Evolutionary conservation across 495 filamentous ascomycete species (phyloP).

Genomic region (Hypomontagnella monticulosa): DNA sequence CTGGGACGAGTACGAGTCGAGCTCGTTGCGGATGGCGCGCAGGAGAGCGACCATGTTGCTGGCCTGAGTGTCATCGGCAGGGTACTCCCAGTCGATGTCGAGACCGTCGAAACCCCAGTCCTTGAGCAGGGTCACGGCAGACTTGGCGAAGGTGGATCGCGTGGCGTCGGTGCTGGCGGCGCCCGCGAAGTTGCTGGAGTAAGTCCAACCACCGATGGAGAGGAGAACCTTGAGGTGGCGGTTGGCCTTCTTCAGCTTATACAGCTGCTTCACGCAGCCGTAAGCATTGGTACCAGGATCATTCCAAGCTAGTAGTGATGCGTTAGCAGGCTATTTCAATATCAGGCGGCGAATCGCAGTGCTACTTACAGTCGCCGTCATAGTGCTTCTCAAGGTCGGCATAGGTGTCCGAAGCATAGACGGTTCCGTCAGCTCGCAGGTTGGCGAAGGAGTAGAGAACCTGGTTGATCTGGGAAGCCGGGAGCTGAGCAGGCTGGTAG

Average conservation of each 20-base stretch:
- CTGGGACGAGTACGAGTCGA: slow-evolving; percentile 69
- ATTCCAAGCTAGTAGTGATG: slow-evolving; percentile 50
- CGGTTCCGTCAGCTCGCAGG: slow-evolving; percentile 80
- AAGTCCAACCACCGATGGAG: slow-evolving; percentile 92
- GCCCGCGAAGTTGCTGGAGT: slow-evolving; percentile 78
- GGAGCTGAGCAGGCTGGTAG: slow-evolving; percentile 82
- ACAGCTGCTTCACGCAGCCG: slow-evolving; percentile 88
- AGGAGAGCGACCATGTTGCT: slow-evolving; percentile 78
- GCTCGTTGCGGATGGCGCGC: slow-evolving; percentile 66
- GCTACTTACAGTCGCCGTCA: slow-evolving; percentile 51
- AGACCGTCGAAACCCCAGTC: slow-evolving; percentile 65
- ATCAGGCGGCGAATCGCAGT: neutral
- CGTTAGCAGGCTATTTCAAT: slow-evolving; percentile 20
- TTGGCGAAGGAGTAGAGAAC: slow-evolving; percentile 93
- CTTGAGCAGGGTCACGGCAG: slow-evolving; percentile 70
- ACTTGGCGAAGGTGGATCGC: slow-evolving; percentile 70
- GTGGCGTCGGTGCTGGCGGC: slow-evolving; percentile 67
- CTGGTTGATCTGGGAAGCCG: slow-evolving; percentile 82
- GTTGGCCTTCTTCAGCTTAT: slow-evolving; percentile 82
- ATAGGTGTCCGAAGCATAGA: slow-evolving; percentile 66
- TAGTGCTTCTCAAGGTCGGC: slow-evolving; percentile 84
- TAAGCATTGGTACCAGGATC: slow-evolving; percentile 72
- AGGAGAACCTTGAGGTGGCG: slow-evolving; percentile 87
- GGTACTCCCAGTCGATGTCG: slow-evolving; percentile 66
- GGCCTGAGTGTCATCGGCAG: slow-evolving; percentile 67